A percentile compares a stretch with the other conserved stretches of the same genome.
Conservation (phyloP, 164 flowering plant genomes). For the Vitis labrusca region DNA sequence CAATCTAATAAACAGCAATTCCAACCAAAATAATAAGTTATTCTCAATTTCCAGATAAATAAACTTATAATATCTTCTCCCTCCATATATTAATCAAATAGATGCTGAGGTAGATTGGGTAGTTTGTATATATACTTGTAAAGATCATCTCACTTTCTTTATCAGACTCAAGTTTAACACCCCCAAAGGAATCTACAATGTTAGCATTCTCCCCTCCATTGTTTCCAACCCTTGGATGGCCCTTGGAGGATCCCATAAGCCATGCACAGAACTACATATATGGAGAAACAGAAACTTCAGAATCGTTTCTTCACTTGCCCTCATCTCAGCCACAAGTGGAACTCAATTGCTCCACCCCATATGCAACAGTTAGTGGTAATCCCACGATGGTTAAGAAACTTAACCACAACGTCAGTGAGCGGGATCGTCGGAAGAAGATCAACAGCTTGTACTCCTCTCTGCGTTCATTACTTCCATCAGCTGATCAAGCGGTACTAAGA, state of each 20-base stretch:
- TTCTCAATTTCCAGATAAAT: background rate
- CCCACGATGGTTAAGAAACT: constrained; percentile 16
- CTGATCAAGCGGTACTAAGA: constrained; percentile 12
- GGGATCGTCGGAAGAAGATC: constrained; percentile 15
- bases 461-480: constrained; percentile 13
- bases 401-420: constrained; percentile 18
- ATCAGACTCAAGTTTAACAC: background rate
- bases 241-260: constrained; percentile 10
- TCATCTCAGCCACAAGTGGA: background rate
- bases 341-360: background rate
- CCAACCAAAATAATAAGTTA: too few relatives aligned
- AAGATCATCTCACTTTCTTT: constrained; percentile 3
- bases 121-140: constrained; percentile 2
- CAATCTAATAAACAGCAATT: too few relatives aligned
- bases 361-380: background rate
- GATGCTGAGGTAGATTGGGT: background rate
- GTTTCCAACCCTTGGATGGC: constrained; percentile 23
- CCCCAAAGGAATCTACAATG: constrained; percentile 11
- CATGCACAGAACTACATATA: constrained; percentile 1
- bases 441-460: constrained; percentile 19
- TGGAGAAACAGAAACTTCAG: background rate
- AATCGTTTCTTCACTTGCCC: constrained; percentile 7
- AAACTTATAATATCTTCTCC: background rate
- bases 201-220: constrained; percentile 17
- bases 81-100: background rate